Evolutionary conservation across 495 filamentous ascomycete species (phyloP), one percentile per base, ranked within the genome.

Genomic region (Podospora bellae-mahoneyi): DNA sequence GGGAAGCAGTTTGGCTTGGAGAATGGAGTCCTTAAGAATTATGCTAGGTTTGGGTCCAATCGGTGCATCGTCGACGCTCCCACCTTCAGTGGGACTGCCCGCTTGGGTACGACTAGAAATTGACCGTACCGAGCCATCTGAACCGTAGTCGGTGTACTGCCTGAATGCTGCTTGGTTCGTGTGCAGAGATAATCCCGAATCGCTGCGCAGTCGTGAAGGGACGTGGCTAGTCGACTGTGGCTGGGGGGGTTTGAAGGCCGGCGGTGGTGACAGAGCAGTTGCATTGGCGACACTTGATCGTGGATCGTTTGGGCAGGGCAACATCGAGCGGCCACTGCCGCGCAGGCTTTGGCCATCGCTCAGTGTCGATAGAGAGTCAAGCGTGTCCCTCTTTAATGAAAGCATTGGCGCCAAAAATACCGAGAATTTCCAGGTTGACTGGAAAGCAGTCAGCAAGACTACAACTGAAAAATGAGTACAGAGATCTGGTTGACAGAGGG

Each of bases 181-280:
- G 62, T 81, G 76, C 54, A 79, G 61, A 3, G 74, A 68, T 30
- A 81, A 64, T n/a, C 77, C 79, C n/a, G 79, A 80, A 57, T 79
- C 78, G 59, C 78, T 80, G 55, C 79, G 75, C 15, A 81, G 68
- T 23, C 74, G 75, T 27, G 75, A 20, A n/a, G 75, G 66, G 1
- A 71, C 39, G 9, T 10, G 59, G 15, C 64, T 69, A 18, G 73
- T 66, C 10, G 57, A 53, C 2, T 67, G 64, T 44, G 60, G 54
- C 44, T 64, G 68, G 5, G 23, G 27, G 3, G 59, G 23, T 63
- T n/a, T 64, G 48, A 26, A 56, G 68, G 44, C 57, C 4, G 74
- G 72, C 3, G 73, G 73, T 39, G 78, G 76, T 18, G 76, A 76
- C 57, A 78, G 13, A 2, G 61, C 55, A 3, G 71, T 76, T n/a